phyloP scores from a whole-genome alignment of 352 stramenopile genomes.

The Phytophthora litchii region DNA sequence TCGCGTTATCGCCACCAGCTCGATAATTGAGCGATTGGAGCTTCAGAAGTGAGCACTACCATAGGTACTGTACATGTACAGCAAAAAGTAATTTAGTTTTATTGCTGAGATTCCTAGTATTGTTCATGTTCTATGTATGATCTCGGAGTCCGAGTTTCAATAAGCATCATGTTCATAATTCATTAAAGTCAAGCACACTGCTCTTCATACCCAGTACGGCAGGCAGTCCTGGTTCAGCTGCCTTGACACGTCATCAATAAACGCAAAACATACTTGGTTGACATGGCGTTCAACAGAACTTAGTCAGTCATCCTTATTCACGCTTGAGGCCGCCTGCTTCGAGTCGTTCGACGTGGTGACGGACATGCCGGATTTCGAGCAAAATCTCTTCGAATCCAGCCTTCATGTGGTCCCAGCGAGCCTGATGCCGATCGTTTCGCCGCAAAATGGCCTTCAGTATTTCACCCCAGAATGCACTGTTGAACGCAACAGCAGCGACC shows the following conservation, averaged over 20 bases:
- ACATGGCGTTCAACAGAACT: background rate
- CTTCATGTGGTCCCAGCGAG: slow-evolving; percentile 52
- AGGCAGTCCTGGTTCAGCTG: slow-evolving; percentile 5
- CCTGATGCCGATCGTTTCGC: slow-evolving; percentile 39
- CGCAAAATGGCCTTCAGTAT: slow-evolving; percentile 55
- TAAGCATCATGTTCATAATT: background rate
- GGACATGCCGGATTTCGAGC: slow-evolving; percentile 65
- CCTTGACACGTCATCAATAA: slow-evolving; percentile 8
- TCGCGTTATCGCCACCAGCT: slow-evolving; percentile 9
- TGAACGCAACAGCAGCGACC: slow-evolving; percentile 43
- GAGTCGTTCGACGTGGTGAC: slow-evolving; percentile 57
- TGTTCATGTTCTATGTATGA: background rate
- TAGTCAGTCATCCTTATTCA: slow-evolving; percentile 23
- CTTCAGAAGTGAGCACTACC: background rate
- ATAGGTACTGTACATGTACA: too few relatives aligned
- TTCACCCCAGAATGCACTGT: slow-evolving; percentile 65
- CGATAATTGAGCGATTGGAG: background rate
- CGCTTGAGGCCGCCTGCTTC: slow-evolving; percentile 36
- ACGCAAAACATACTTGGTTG: slow-evolving; percentile 9
- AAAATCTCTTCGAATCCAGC: slow-evolving; percentile 63
- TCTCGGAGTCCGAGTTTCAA: background rate
- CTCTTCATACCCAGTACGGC: slow-evolving; percentile 1
- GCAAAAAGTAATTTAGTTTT: too few relatives aligned
- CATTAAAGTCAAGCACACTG: slow-evolving; percentile 5
- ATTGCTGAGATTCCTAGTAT: background rate